Conservation (phyloP, 768 basidiomycete species). For the Peribolospora kevripleyi region DNA sequence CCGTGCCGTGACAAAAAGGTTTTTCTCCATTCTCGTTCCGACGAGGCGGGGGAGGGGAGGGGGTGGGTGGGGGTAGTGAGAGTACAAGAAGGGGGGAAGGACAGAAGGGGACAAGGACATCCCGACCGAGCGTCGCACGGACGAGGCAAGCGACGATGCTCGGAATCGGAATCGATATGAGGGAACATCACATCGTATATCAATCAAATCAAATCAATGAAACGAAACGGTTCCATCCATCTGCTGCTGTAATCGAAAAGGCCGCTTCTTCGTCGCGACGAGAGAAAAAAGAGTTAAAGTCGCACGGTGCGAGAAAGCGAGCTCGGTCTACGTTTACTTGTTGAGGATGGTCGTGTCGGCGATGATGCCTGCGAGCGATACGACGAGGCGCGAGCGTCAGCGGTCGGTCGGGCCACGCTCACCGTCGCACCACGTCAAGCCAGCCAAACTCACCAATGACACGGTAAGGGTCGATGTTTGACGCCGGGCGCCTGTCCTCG, state of each 20-base stretch:
- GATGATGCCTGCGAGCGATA: no score
- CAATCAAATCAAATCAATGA: no score
- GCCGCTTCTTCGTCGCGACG: no score
- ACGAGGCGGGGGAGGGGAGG: background rate
- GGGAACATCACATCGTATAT: constrained; percentile 9
- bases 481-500: constrained; percentile 82
- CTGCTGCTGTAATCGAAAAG: no score
- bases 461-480: constrained; percentile 95
- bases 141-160: background rate
- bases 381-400: no score
- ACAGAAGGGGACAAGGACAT: background rate
- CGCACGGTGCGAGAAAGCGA: no score
- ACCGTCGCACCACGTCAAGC: constrained; percentile 19
- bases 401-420: constrained; percentile 26
- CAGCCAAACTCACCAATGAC: constrained; percentile 32
- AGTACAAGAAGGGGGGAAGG: background rate
- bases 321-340: no score
- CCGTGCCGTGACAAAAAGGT: no score
- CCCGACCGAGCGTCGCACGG: background rate
- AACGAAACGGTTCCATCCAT: no score
- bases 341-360: no score
- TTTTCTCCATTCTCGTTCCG: background rate
- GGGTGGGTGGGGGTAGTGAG: background rate
- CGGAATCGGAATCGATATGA: background rate
- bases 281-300: no score